These are phyloP conservation scores for Salvia miltiorrhiza DNA, from an alignment of 257 asterid genomes.

Conservation along the genomic window DNA sequence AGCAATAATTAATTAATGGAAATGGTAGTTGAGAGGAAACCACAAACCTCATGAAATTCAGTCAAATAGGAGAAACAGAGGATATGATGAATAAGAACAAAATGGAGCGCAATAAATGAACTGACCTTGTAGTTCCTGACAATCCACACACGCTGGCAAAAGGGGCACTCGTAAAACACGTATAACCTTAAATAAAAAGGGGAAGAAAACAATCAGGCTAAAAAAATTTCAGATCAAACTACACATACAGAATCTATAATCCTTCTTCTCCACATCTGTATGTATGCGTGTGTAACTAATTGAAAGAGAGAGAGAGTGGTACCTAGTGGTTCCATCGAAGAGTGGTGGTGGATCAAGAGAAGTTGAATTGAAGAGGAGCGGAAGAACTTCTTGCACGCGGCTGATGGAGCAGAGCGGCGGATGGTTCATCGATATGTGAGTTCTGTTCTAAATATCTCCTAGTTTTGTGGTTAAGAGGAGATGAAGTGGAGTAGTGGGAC, in stretches of 20 bases:
- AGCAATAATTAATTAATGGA: no score
- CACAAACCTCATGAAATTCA: not conserved
- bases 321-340: slow-evolving; percentile 77
- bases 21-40: no score
- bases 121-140: slow-evolving; percentile 65
- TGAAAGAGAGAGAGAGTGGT: not conserved
- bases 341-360: slow-evolving; percentile 58
- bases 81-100: not conserved
- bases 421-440: no score
- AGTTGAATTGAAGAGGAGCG: slow-evolving; percentile 50
- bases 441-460: no score
- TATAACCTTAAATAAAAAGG: slow-evolving; percentile 47
- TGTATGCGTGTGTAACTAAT: no score
- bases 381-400: slow-evolving; percentile 43
- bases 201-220: not conserved
- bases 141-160: slow-evolving; percentile 76
- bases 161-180: slow-evolving; percentile 54
- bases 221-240: not conserved
- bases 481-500: no score
- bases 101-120: no score
- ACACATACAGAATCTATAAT: slow-evolving; percentile 4
- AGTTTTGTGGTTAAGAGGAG: no score
- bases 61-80: not conserved
- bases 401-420: no score
- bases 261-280: not conserved